Percentiles rank a stretch among this genome's conserved stretches.
Evolutionary conservation across 345 rosid species (phyloP).

Genomic region (Populus nigra): DNA sequence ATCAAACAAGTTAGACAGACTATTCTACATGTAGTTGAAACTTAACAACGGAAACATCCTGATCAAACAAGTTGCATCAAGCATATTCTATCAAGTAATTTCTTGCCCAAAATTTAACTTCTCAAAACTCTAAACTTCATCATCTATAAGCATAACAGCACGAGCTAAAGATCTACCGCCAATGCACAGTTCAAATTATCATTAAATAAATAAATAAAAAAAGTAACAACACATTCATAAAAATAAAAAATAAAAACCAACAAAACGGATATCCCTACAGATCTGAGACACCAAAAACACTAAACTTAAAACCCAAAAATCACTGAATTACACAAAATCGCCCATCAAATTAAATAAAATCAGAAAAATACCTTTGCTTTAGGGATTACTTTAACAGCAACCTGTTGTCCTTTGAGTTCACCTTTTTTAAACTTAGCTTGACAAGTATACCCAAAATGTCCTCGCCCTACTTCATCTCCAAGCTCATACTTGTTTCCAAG

Average conservation of each 20-base stretch:
- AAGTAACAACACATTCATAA: background rate
- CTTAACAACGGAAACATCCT: background rate
- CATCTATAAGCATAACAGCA: background rate
- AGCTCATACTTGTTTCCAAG: conserved; percentile 45
- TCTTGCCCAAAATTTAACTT: background rate
- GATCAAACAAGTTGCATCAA: background rate
- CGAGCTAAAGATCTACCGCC: background rate
- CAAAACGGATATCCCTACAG: background rate
- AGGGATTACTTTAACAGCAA: conserved; percentile 49
- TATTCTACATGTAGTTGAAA: background rate
- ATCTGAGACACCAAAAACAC: background rate
- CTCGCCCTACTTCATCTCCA: conserved; percentile 40
- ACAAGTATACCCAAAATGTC: conserved; percentile 39
- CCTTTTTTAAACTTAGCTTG: conserved; percentile 34
- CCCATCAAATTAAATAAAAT: background rate
- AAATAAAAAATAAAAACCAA: background rate
- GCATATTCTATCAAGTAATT: background rate
- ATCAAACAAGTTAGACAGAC: background rate
- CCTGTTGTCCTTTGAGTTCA: conserved; percentile 32
- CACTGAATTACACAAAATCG: conserved; percentile 5
- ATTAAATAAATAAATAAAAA: background rate
- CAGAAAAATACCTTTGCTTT: conserved; percentile 68
- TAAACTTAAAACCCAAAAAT: conserved; percentile 3
- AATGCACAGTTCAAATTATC: background rate
- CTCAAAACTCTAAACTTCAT: background rate